phyloP scores from a whole-genome alignment of 2,329 filamentous ascomycete genomes.

The Fusarium agapanthi region DNA sequence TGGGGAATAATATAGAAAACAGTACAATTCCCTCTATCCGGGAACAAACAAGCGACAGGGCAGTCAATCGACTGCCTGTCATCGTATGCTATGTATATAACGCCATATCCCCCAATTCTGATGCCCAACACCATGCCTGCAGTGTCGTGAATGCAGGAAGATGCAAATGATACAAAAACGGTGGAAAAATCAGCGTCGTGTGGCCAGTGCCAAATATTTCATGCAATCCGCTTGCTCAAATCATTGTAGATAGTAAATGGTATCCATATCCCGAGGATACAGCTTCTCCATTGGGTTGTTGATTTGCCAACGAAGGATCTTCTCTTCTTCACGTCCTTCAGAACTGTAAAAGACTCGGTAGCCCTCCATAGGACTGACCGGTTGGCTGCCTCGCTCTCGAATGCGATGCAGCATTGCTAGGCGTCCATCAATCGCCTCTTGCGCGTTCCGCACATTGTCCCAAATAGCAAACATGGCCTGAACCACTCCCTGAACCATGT shows the following conservation, averaged over 20 bases:
- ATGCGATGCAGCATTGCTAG: conserved; percentile 48
- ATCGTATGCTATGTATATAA: conserved; percentile 28
- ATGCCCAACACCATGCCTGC: conserved; percentile 24
- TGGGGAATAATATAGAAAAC: conserved; percentile 7
- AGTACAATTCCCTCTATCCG: conserved; percentile 10
- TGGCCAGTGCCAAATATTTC: not conserved
- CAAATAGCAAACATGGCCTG: conserved; percentile 66
- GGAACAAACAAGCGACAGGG: conserved; percentile 7
- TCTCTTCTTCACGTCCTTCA: conserved; percentile 42
- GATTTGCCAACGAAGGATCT: conserved; percentile 48
- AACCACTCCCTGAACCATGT: conserved; percentile 61
- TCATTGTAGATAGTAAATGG: conserved; percentile 45
- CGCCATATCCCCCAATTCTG: conserved; percentile 20
- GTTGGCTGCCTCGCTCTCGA: conserved; percentile 44
- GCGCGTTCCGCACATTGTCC: conserved; percentile 64
- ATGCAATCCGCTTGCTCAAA: conserved; percentile 24
- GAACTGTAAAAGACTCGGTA: conserved; percentile 43
- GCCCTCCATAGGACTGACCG: conserved; percentile 41
- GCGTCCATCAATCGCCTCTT: conserved; percentile 55
- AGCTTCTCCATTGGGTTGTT: conserved; percentile 46
- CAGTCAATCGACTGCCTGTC: conserved; percentile 9
- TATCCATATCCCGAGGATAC: conserved; percentile 51
- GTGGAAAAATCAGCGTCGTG: conserved; percentile 12
- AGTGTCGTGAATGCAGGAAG: conserved; percentile 33
- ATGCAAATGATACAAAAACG: conserved; percentile 13